Base-by-base conservation (phyloP, 2,329 filamentous ascomycete species). In the Aspergillus nomiae region DNA sequence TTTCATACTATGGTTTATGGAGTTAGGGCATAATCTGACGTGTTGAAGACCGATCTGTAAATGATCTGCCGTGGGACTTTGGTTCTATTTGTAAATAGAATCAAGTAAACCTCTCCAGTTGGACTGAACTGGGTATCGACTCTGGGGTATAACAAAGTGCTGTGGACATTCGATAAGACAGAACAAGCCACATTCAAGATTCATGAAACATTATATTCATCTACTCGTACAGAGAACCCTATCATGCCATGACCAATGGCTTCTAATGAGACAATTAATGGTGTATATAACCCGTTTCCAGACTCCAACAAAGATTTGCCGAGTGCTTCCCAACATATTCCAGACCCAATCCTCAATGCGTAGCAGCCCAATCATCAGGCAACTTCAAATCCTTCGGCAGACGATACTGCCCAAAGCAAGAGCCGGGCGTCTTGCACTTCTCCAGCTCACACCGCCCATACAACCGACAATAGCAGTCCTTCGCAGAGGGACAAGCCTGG, bases 401-500 rank as follows among this genome's bases (percentile, higher is more conserved):
- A 7, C 59, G 59, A 69, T 82, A 82, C 64, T 81, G 77, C 11
- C 78, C 79, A 36, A 62, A 41, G 66, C 80, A 82, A 54, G 65
- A 72, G 4, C 72, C 79, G 1, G 72, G 68, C 30, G 56, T 71
- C 1, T 61, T 66, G 61, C 78, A 78, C 34, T 69, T 62, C 24
- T 45, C 38, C n/a, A 79, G 64, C 69, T 74, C 64, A 64, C 80
- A 82, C 6, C 74, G 70, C 1, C 79, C 78, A 68, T 82, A 82
- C 12, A 82, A 61, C 11, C 76, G 76, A 70, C 80, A 82, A 65
- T 82, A 82, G 64, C 80, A 82, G 2, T 80, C 79, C 9, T 71
- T 64, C 0, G 79, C 79, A 51, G 61, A 66, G 2, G 79, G 79
- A 65, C 79, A 81, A 19, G 74, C 69, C 51, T 69, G 66, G 9